Base-by-base conservation (phyloP, 2,329 filamentous ascomycete genomes). In the Beauveria brongniartii region DNA sequence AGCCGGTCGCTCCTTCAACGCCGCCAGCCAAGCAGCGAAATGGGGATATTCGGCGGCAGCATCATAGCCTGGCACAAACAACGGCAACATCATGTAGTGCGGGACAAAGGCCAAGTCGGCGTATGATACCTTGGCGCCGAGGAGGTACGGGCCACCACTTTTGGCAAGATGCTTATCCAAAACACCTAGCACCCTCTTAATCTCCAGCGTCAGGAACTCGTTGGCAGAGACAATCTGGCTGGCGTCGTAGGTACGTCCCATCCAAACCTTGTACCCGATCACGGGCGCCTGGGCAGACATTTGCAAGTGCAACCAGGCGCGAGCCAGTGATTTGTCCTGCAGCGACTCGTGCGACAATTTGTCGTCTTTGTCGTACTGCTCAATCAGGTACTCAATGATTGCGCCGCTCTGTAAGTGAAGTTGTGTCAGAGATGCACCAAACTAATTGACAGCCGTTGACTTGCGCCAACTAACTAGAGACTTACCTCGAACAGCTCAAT, bases 231-330 rank as follows among this genome's bases (percentile, higher is more conserved):
- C 67, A 18, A 72, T 18, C 63, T 65, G 62, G 22, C 67, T 67
- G 7, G 63, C 65, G 34, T 71, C 64, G 53, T 67, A 66, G 12
- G 46, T 28, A 3, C 65, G 59, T 41, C 59, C 34, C 57, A 69
- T 70, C 65, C 67, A 69, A 28, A 63, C 61, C 52, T 62, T 62
- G 55, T 65, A 69, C 44, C 68, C 69, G 43, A 66, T 70, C 51
- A 72, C 72, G 10, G 70, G 72, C 2, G 70, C 71, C 59, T 73
- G 71, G 1, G 64, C 65, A 43, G 62, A 64, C 56, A 65, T 65
- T 43, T 67, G 65, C 43, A 68, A 68, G 56, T 65, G 61, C 18
- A 62, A 50, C 65, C 64, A 67, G 4, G 56, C 30, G 10, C 63
- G 63, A 9, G 63, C 56, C 12, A 28, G 14, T 3, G 46, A 48